phyloP scores from a whole-genome alignment of 495 filamentous ascomycete species.

The Massariosphaeria phaeospora region DNA sequence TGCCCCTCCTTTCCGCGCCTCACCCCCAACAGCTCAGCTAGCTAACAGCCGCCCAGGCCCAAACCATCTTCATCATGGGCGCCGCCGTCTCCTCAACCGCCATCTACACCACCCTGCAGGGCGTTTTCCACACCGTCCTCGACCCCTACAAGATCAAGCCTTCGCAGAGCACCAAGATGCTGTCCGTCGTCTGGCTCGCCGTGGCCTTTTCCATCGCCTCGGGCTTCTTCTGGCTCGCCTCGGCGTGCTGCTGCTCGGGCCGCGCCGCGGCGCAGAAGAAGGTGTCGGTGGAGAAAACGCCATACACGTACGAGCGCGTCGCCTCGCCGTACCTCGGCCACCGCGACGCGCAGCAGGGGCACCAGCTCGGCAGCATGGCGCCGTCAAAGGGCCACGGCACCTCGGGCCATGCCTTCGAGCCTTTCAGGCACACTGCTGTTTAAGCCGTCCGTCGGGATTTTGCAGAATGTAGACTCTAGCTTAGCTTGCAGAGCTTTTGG shows the following conservation, averaged over 20 bases:
- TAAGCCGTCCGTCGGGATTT: background rate
- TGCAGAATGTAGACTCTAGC: background rate
- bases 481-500: too few relatives aligned
- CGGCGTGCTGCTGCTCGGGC: conserved; percentile 81
- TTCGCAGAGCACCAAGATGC: conserved; percentile 61
- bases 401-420: conserved; percentile 42
- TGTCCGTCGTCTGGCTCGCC: conserved; percentile 69
- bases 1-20: conserved; percentile 47
- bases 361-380: conserved; percentile 17
- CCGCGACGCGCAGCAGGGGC: conserved; percentile 20
- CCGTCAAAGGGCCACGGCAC: conserved; percentile 14
- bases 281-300: conserved; percentile 39
- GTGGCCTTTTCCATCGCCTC: conserved; percentile 68
- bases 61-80: conserved; percentile 53
- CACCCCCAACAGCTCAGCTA: conserved; percentile 2
- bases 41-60: conserved; percentile 31
- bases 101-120: conserved; percentile 50
- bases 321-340: conserved; percentile 36
- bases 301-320: conserved; percentile 45
- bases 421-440: conserved; percentile 39
- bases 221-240: conserved; percentile 83
- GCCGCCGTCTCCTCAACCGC: conserved; percentile 41
- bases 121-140: conserved; percentile 57
- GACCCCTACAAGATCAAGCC: conserved; percentile 62
- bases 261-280: conserved; percentile 29